Percentiles rank a stretch among this genome's conserved stretches.
Conservation (phyloP, 2,329 filamentous ascomycete species). For the Cercospora sp. region DNA sequence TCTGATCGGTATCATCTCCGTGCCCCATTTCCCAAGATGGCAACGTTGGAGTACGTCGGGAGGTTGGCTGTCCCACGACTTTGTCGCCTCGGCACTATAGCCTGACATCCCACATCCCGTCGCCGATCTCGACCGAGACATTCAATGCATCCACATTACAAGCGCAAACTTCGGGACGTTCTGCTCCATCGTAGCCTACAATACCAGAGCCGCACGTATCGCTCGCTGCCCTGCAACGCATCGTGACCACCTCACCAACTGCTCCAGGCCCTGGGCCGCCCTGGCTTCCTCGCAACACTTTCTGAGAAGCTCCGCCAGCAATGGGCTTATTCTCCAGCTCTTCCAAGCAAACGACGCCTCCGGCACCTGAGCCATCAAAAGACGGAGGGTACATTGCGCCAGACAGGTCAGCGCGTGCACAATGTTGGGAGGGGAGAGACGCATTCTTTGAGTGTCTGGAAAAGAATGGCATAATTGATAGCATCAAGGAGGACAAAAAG, state of each 20-base stretch:
- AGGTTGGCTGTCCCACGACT: conserved; percentile 3
- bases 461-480: conserved; percentile 75
- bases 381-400: conserved; percentile 73
- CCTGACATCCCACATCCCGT: not conserved
- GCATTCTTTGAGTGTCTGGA: conserved; percentile 86
- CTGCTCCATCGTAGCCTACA: not conserved
- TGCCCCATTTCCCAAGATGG: not conserved
- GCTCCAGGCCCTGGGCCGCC: not conserved
- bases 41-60: not conserved
- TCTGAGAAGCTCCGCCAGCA: not conserved
- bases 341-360: conserved; percentile 17
- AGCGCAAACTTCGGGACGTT: not conserved
- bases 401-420: conserved; percentile 75
- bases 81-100: not conserved
- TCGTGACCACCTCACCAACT: not conserved
- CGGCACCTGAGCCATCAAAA: conserved; percentile 38
- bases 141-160: not conserved
- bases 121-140: not conserved
- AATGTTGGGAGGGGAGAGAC: conserved; percentile 90
- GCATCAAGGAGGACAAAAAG: conserved; percentile 57
- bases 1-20: not conserved
- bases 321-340: conserved; percentile 43
- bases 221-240: not conserved
- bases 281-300: not conserved
- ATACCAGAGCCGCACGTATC: not conserved